A percentile compares a stretch with the other conserved stretches of the same genome.
phyloP scores from a whole-genome alignment of 371 early-diverging fungal genomes.

The Smittium mucronatum region DNA sequence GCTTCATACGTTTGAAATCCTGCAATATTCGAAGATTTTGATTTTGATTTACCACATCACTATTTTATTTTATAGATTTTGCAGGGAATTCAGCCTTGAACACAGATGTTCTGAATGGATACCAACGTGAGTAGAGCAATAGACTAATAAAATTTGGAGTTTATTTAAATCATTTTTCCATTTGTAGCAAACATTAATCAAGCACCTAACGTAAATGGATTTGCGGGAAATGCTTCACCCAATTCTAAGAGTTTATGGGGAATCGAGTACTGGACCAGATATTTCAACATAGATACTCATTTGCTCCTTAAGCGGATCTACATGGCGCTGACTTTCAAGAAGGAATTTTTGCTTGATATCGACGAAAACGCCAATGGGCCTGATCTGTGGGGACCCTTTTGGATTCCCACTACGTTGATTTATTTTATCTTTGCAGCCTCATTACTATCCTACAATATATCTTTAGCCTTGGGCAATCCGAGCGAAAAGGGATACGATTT shows the following conservation, averaged over 20 bases:
- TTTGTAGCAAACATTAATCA: not conserved
- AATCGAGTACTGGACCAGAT: conserved; percentile 73
- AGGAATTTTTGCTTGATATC: conserved; percentile 33
- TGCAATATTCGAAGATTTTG: no score
- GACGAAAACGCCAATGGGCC: conserved; percentile 35
- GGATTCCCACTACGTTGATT: conserved; percentile 89
- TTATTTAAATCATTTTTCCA: not conserved
- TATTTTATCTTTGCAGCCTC: conserved; percentile 82
- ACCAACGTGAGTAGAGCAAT: not conserved
- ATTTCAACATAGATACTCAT: conserved; percentile 74
- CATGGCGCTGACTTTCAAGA: conserved; percentile 30
- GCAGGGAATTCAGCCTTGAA: conserved; percentile 16
- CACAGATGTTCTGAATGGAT: conserved; percentile 18
- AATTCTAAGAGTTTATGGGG: conserved; percentile 21
- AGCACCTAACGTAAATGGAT: conserved; percentile 21
- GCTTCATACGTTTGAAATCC: no score
- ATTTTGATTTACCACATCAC: conserved; percentile 17
- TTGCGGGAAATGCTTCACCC: conserved; percentile 4
- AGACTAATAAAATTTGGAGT: conserved; percentile 9
- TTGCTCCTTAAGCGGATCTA: conserved; percentile 40
- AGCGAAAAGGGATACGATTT: conserved; percentile 56
- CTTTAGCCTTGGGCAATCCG: conserved; percentile 42
- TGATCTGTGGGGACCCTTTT: conserved; percentile 85
- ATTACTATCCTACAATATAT: conserved; percentile 69
- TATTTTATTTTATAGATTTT: conserved; percentile 31